A percentile compares a stretch with the other conserved stretches of the same genome.
These are phyloP conservation scores for Fusarium circinatum DNA, from an alignment of 2,329 filamentous ascomycete species.

Conservation along the genomic window DNA sequence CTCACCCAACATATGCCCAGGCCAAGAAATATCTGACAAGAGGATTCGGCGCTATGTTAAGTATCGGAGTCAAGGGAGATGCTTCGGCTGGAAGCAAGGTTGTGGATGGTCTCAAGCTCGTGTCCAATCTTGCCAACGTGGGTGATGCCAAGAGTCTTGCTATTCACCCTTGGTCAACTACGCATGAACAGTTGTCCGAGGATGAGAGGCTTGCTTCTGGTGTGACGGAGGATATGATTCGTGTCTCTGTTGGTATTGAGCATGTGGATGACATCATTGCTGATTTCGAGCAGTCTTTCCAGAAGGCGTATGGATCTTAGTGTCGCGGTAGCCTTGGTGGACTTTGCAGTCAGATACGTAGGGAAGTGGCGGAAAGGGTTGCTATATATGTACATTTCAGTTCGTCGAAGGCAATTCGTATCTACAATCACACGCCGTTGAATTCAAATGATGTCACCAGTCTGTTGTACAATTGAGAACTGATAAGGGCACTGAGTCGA, in stretches of 20 bases:
- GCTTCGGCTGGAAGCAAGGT: constrained; percentile 80
- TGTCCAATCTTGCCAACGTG: constrained; percentile 96
- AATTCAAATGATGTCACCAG: background rate
- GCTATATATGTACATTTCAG: background rate
- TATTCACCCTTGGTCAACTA: constrained; percentile 95
- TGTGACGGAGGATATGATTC: constrained; percentile 89
- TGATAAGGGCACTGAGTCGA: background rate
- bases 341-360: background rate
- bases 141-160: constrained; percentile 95
- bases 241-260: constrained; percentile 94
- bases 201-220: constrained; percentile 84
- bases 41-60: constrained; percentile 90
- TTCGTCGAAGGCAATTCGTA: background rate
- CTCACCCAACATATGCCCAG: constrained; percentile 76
- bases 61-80: constrained; percentile 92
- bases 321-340: background rate
- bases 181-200: constrained; percentile 91
- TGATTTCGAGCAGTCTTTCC: constrained; percentile 93
- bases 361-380: background rate
- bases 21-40: constrained; percentile 89
- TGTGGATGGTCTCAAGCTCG: constrained; percentile 93
- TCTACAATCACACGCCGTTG: too few relatives aligned
- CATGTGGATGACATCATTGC: constrained; percentile 97
- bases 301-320: constrained; percentile 41
- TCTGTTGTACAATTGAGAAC: too few relatives aligned